A percentile compares a stretch with the other conserved stretches of the same genome.
Evolutionary conservation across 352 stramenopile genomes (phyloP).

Genomic region (Blastocystis sp.): DNA sequence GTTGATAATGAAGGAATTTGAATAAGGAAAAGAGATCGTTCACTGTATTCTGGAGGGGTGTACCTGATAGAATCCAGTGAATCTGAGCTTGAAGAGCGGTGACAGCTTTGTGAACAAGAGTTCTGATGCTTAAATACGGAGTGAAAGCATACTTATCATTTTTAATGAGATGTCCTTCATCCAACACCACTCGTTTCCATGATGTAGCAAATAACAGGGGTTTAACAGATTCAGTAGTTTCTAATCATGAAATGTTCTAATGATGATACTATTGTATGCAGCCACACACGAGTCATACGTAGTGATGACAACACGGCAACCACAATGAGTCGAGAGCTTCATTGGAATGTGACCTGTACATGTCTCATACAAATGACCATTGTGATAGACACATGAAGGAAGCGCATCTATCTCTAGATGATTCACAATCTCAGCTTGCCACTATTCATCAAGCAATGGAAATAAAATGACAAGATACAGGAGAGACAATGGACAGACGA

Average conservation of each 20-base stretch:
- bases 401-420: background rate
- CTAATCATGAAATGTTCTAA: background rate
- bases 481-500: constrained; percentile 81
- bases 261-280: background rate
- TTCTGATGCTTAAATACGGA: constrained; percentile 70
- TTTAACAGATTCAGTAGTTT: too few relatives aligned
- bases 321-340: background rate
- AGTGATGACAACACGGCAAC: constrained; percentile 68
- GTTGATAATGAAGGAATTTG: constrained; percentile 74
- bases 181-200: constrained; percentile 83
- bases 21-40: constrained; percentile 82
- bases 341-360: background rate
- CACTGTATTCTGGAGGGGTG: constrained; percentile 82
- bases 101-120: constrained; percentile 70
- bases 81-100: constrained; percentile 73
- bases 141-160: constrained; percentile 79
- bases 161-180: constrained; percentile 86
- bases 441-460: background rate
- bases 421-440: constrained; percentile 57
- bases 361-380: background rate
- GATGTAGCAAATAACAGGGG: constrained; percentile 71
- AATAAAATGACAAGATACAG: constrained; percentile 74
- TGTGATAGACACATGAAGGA: constrained; percentile 57
- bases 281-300: constrained; percentile 66
- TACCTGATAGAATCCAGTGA: constrained; percentile 85